phyloP scores from a whole-genome alignment of 257 asterid species.

The Gardenia jasminoides region DNA sequence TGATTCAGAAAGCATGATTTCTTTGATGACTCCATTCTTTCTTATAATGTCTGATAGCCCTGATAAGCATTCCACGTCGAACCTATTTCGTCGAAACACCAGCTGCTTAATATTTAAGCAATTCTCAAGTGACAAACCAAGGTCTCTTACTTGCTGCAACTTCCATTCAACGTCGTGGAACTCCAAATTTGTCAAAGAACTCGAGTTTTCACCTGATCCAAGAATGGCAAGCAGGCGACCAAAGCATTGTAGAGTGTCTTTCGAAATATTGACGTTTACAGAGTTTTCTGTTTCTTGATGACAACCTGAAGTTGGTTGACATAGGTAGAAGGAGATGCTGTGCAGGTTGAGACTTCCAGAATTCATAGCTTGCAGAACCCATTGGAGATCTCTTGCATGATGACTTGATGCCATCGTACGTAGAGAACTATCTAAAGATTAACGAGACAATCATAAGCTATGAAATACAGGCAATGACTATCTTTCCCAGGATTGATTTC shows the following conservation, averaged over 20 bases:
- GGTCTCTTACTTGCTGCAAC: slow-evolving; percentile 35
- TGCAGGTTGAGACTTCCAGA: slow-evolving; percentile 44
- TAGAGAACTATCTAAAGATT: slow-evolving; percentile 1
- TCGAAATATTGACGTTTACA: slow-evolving; percentile 44
- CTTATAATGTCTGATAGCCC: slow-evolving; percentile 47
- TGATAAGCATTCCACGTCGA: slow-evolving; percentile 42
- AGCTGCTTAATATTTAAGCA: slow-evolving; percentile 41
- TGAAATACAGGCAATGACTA: background rate
- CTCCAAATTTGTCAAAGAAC: slow-evolving; percentile 47
- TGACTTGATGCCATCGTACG: slow-evolving; percentile 38
- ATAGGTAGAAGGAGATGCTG: slow-evolving; percentile 52
- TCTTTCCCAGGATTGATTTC: background rate
- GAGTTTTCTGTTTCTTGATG: slow-evolving; percentile 63
- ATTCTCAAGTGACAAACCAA: slow-evolving; percentile 33
- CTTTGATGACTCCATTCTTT: slow-evolving; percentile 42
- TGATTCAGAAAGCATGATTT: slow-evolving; percentile 57
- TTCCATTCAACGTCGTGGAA: slow-evolving; percentile 73
- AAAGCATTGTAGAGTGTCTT: slow-evolving; percentile 26
- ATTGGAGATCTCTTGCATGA: slow-evolving; percentile 46
- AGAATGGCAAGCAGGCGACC: slow-evolving; percentile 48
- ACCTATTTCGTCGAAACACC: slow-evolving; percentile 50
- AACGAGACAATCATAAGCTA: background rate
- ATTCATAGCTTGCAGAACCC: slow-evolving; percentile 42
- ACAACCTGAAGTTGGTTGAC: slow-evolving; percentile 47
- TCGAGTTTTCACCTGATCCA: slow-evolving; percentile 15